Base-by-base conservation (phyloP, 495 filamentous ascomycete genomes). In the Cladorrhinum samala region DNA sequence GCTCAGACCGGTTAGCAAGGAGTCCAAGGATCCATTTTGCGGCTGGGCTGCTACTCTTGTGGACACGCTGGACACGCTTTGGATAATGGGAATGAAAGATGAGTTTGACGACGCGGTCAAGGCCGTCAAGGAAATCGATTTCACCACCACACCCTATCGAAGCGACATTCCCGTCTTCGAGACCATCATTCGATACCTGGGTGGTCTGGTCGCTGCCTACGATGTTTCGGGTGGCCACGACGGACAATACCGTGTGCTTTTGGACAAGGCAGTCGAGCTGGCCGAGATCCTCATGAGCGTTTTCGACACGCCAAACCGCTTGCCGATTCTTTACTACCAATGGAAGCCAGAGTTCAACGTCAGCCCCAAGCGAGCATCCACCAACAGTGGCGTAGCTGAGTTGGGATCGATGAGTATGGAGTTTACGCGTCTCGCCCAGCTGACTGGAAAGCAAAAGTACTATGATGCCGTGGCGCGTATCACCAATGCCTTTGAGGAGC, bases 251-350 rank as follows among this genome's bases (percentile, higher is more conserved):
- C 63, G 69, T 23, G 73, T 83, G 19, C 74, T 97, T 21, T 74
- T 98, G 51, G 82, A 89, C 41, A 97, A 97, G 68, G 91, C 93
- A 8, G 75, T 87, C 27, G 88, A 96, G 69, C 75, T 98, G 44
- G 93, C 82, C 14, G 89, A 96, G 60, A 79, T 98, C 24, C 63
- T 98, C 46, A 95, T 94, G 72, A 84, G 88, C 40, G 84, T 88
- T 11, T 98, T 98, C 68, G 93, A 98, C 68, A 97, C 93, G 7
- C 92, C 93, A 0, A 98, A 98, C 64, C 82, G 91, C 51, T 94
- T 98, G 91, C 93, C 93, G 11, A 66, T 87, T 17, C 81, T 93
- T 2, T 92, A 84, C 67, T 96, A 95, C 68, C 75, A 80, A 43
- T 96, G 90, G 90, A 81, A 82, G 30, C 88, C 91, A 21, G 71